These are phyloP conservation scores for Umbelopsis isabellina DNA, from an alignment of 192 early-diverging fungal genomes.

Conservation along the genomic window DNA sequence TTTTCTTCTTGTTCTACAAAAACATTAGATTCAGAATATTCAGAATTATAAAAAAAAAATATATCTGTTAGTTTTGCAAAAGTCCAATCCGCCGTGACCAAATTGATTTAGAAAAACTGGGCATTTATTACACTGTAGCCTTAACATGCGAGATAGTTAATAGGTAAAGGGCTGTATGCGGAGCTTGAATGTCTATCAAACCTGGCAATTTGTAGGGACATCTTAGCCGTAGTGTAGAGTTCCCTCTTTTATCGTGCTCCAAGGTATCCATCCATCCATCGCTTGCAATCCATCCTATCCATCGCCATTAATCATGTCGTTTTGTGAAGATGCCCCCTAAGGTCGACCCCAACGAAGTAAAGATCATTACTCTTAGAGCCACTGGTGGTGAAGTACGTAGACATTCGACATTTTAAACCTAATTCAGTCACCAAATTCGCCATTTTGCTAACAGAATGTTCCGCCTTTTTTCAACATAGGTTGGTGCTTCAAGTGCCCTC, in stretches of 20 bases:
- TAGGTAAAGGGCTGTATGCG: no score
- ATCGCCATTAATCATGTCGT: neutral
- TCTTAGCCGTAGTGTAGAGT: neutral
- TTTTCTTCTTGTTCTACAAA: slow-evolving; percentile 17
- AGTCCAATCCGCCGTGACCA: no score
- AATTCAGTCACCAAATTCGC: neutral
- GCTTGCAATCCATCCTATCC: neutral
- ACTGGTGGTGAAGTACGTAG: slow-evolving; percentile 84
- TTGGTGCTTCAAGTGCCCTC: slow-evolving; percentile 94
- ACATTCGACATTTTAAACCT: neutral
- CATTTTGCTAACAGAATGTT: neutral
- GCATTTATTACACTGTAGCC: neutral
- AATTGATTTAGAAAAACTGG: neutral
- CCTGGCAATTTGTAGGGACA: neutral
- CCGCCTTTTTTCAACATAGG: slow-evolving; percentile 35
- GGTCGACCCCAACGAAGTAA: slow-evolving; percentile 83
- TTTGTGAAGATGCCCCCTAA: slow-evolving; percentile 68
- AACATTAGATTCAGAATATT: slow-evolving; percentile 21
- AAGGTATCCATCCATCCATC: slow-evolving; percentile 21
- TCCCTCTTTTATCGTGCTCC: slow-evolving; percentile 23
- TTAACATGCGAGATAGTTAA: no score
- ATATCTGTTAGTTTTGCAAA: slow-evolving; percentile 10
- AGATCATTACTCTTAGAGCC: slow-evolving; percentile 89
- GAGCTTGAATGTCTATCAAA: no score
- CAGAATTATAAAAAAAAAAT: slow-evolving; percentile 18